These are phyloP conservation scores for Piper longum DNA, from an alignment of 164 flowering plant species.

Conservation along the genomic window DNA sequence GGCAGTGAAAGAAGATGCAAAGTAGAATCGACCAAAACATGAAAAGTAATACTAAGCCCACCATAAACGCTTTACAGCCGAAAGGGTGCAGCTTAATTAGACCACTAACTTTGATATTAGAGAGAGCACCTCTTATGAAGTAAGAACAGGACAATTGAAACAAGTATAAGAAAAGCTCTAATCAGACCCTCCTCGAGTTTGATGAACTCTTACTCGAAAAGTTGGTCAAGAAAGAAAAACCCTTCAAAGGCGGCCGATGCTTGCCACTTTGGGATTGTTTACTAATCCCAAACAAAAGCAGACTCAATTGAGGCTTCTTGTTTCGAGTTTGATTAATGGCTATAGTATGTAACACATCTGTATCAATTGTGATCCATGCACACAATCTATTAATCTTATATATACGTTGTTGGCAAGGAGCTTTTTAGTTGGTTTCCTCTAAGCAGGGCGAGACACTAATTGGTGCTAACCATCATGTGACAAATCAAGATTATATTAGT, in stretches of 20 bases:
- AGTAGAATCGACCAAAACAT: too few relatives aligned
- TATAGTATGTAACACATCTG: too few relatives aligned
- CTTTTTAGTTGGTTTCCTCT: not conserved
- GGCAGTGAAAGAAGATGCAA: too few relatives aligned
- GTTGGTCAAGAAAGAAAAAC: not conserved
- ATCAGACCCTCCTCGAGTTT: not conserved
- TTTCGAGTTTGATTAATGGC: not conserved
- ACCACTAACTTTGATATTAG: not conserved
- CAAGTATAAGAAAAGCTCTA: not conserved
- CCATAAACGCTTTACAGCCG: not conserved
- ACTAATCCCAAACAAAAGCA: too few relatives aligned
- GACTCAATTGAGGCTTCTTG: not conserved
- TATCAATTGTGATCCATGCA: not conserved
- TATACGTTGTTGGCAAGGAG: not conserved
- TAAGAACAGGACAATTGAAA: not conserved
- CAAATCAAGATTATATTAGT: too few relatives aligned
- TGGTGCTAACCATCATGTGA: too few relatives aligned
- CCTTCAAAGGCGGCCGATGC: not conserved
- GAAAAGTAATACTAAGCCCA: not conserved
- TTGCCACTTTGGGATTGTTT: not conserved
- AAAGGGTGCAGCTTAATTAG: not conserved
- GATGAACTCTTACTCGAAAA: too few relatives aligned
- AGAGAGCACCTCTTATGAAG: not conserved
- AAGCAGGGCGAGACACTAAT: too few relatives aligned
- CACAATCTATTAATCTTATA: not conserved